These are phyloP conservation scores for Gymnopilus dilepis DNA, from an alignment of 768 basidiomycete genomes.

Conservation along the genomic window DNA sequence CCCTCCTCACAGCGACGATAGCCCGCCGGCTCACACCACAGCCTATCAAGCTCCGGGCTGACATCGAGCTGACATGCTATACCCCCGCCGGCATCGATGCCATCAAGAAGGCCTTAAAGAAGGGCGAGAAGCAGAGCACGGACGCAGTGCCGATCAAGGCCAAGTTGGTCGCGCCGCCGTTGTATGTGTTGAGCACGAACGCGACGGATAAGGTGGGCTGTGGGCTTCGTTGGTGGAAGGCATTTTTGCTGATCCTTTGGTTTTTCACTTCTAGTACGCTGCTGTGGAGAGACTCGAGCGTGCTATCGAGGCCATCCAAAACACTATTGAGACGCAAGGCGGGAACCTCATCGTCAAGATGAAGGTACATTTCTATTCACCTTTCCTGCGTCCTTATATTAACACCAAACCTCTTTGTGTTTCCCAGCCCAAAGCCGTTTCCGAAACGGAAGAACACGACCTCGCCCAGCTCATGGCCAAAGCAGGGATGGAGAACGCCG, in stretches of 20 bases:
- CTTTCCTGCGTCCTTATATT: background rate
- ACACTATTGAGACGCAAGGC: slow-evolving; percentile 81
- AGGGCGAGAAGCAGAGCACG: slow-evolving; percentile 87
- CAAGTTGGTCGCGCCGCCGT: slow-evolving; percentile 92
- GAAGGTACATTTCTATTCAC: slow-evolving; percentile 68
- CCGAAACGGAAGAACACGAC: slow-evolving; percentile 97
- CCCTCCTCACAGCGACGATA: slow-evolving; percentile 79
- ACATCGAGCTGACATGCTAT: slow-evolving; percentile 97
- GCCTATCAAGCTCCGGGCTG: slow-evolving; percentile 97
- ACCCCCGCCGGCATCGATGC: slow-evolving; percentile 95
- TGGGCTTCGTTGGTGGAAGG: background rate
- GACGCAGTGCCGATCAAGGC: slow-evolving; percentile 96
- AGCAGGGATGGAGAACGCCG: slow-evolving; percentile 91
- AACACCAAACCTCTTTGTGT: background rate
- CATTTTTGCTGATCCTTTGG: background rate
- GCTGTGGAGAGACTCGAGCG: slow-evolving; percentile 93
- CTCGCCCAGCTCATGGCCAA: slow-evolving; percentile 97
- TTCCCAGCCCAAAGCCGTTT: slow-evolving; percentile 91
- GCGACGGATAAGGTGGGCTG: slow-evolving; percentile 88
- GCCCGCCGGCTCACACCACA: slow-evolving; percentile 96
- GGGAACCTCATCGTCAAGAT: slow-evolving; percentile 93
- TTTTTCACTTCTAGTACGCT: slow-evolving; percentile 55
- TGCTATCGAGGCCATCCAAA: slow-evolving; percentile 90
- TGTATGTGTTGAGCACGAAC: slow-evolving; percentile 96
- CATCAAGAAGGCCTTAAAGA: slow-evolving; percentile 88